Evolutionary conservation across 1,284 basidiomycete species (phyloP), one percentile per base, ranked within the genome.

Genomic region (Leccinum pallidistipes): DNA sequence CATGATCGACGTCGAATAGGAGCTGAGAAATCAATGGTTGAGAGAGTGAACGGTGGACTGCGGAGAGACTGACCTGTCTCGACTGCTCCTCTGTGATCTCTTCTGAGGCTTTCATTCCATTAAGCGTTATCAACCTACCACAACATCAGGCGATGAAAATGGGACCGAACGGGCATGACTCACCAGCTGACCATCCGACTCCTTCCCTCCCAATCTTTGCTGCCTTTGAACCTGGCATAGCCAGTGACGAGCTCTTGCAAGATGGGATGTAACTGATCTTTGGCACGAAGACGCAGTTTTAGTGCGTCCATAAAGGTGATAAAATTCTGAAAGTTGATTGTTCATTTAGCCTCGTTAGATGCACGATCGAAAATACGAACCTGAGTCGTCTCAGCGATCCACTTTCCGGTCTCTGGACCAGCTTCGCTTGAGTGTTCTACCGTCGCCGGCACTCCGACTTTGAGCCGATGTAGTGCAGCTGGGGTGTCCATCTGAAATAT

Each of bases 231-330:
- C 56, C 92, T 83, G 2, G 94, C 91, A 74, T 95, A 97, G 6
- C 93, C 90, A 2, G 91, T 92, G 70, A 98, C 95, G 8, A 99
- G 86, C 66, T 98, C 96, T 68, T 97, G 94, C 52, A 99, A 75
- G 65, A 98, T 88, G 0, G 96, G 96, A 74, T 98, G 97, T 9
- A 99, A 80, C 72, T 98, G 95, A 73, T 99, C 97, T 74, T 99
- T 99, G 3, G 97, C 96, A 36, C 94, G 85, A 71, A 98, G 80
- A 47, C 92, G 89, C 62, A 98, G 82, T 74, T 97, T 97, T 55
- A 98, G 83, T 1, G 96, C 97, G 70, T 99, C 97, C 94, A 98
- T 98, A 68, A 99, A 96, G 0, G 97, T 98, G 70, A 99, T 99
- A 69, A 98, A 99, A 71, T 88, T 92, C 92, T 97, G 14, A 16